Conservation (phyloP, 2,329 filamentous ascomycete species). For the Truncatella angustata region DNA sequence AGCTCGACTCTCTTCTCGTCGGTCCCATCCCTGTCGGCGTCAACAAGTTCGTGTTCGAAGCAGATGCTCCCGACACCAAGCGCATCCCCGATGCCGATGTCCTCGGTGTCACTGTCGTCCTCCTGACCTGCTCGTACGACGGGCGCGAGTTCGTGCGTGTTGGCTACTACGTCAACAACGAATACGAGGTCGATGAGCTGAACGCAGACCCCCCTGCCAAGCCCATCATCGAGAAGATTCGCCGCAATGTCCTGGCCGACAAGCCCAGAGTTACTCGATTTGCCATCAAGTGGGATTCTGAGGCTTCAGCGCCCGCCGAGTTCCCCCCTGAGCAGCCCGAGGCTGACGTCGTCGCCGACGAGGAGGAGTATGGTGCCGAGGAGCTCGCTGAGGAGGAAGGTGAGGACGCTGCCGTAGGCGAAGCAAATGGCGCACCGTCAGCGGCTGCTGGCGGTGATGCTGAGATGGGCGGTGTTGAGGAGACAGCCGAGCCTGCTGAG, state of each 20-base stretch:
- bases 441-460: constrained; percentile 56
- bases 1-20: constrained; percentile 94
- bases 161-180: constrained; percentile 99
- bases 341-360: constrained; percentile 81
- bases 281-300: constrained; percentile 99
- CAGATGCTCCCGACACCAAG: constrained; percentile 84
- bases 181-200: constrained; percentile 91
- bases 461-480: constrained; percentile 65
- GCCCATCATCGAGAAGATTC: constrained; percentile 87
- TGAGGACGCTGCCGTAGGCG: constrained; percentile 48
- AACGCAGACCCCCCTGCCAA: constrained; percentile 87
- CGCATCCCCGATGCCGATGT: constrained; percentile 95
- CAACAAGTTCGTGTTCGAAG: constrained; percentile 98
- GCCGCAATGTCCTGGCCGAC: constrained; percentile 89
- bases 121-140: constrained; percentile 95
- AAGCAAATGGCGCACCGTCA: constrained; percentile 40
- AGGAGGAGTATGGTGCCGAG: constrained; percentile 87
- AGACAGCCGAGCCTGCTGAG: constrained; percentile 46
- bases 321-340: constrained; percentile 98
- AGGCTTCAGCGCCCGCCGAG: constrained; percentile 91
- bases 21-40: constrained; percentile 96
- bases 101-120: constrained; percentile 93
- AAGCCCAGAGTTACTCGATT: constrained; percentile 97
- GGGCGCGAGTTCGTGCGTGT: constrained; percentile 95
- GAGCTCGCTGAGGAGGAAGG: constrained; percentile 72